Conservation (phyloP, 1,284 basidiomycete genomes). For the Malassezia dermatis region DNA sequence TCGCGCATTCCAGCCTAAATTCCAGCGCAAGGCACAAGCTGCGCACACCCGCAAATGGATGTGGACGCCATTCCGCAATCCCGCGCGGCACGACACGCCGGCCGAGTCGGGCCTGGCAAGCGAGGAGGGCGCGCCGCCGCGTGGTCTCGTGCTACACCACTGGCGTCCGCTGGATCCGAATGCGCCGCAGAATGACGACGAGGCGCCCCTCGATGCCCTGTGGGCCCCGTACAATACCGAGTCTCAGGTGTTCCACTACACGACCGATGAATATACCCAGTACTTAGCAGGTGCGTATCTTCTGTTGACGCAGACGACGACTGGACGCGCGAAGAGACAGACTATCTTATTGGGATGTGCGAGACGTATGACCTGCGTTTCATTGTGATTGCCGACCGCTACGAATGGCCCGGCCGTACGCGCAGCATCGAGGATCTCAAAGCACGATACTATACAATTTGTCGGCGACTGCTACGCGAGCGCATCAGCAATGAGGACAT, state of each 20-base stretch:
- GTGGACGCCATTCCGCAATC: conserved; percentile 38
- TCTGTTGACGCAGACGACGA: conserved; percentile 56
- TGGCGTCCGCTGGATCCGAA: conserved; percentile 21
- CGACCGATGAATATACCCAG: conserved; percentile 77
- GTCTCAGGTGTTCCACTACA: conserved; percentile 65
- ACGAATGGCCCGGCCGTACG: conserved; percentile 54
- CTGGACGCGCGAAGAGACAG: conserved; percentile 90
- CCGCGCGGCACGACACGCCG: conserved; percentile 32
- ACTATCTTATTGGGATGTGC: conserved; percentile 76
- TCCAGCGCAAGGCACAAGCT: conserved; percentile 68
- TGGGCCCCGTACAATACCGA: conserved; percentile 72
- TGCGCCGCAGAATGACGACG: conserved; percentile 5
- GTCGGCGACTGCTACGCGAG: conserved; percentile 72
- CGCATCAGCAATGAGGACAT: conserved; percentile 50
- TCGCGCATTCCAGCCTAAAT: conserved; percentile 59
- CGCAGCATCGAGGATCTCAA: conserved; percentile 60
- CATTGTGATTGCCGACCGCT: conserved; percentile 81
- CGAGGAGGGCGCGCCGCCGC: conserved; percentile 1
- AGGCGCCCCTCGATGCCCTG: conserved; percentile 48
- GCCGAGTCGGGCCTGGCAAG: conserved; percentile 12
- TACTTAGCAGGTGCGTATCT: conserved; percentile 59
- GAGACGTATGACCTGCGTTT: conserved; percentile 79
- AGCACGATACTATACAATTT: conserved; percentile 84
- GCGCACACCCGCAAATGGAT: conserved; percentile 34
- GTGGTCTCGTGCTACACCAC: conserved; percentile 34